Conservation (phyloP, 495 filamentous ascomycete species). For the Neurospora hispaniola region DNA sequence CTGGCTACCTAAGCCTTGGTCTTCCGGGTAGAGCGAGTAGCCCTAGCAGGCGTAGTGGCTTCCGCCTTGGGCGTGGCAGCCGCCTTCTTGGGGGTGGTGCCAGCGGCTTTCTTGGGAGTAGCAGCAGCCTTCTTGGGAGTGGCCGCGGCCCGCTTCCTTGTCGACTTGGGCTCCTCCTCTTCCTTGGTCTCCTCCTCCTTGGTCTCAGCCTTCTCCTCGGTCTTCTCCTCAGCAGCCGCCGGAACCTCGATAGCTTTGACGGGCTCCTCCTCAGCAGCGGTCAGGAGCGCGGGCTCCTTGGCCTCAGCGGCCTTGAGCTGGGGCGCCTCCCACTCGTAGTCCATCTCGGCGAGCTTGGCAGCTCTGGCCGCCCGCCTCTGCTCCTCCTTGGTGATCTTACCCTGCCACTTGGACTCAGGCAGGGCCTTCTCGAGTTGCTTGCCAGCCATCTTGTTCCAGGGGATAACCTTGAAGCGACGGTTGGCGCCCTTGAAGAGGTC, state of each 20-base stretch:
- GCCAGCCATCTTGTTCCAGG: conserved; percentile 74
- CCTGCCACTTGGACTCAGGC: conserved; percentile 64
- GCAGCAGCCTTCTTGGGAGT: not conserved
- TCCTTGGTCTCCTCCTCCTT: conserved; percentile 6
- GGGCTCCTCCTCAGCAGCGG: conserved; percentile 25
- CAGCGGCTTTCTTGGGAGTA: not conserved
- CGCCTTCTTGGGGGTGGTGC: not conserved
- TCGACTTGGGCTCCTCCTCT: conserved; percentile 10
- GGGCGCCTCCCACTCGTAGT: conserved; percentile 75
- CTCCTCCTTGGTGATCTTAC: conserved; percentile 59
- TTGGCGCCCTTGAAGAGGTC: conserved; percentile 81
- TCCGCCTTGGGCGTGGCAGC: not conserved
- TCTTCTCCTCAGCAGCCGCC: conserved; percentile 7
- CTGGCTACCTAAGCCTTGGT: not conserved
- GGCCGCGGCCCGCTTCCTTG: conserved; percentile 1
- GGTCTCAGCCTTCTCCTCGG: conserved; percentile 1
- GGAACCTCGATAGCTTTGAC: conserved; percentile 21
- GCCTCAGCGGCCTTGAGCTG: conserved; percentile 52
- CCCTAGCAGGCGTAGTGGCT: not conserved
- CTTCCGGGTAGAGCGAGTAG: not conserved
- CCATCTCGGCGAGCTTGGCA: conserved; percentile 66
- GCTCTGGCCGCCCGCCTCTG: conserved; percentile 52
- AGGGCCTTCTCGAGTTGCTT: conserved; percentile 55
- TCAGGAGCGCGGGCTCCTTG: conserved; percentile 25
- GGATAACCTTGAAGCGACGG: conserved; percentile 75